phyloP scores from a whole-genome alignment of 176 grass and related monocot species.

The Zizania latifolia region DNA sequence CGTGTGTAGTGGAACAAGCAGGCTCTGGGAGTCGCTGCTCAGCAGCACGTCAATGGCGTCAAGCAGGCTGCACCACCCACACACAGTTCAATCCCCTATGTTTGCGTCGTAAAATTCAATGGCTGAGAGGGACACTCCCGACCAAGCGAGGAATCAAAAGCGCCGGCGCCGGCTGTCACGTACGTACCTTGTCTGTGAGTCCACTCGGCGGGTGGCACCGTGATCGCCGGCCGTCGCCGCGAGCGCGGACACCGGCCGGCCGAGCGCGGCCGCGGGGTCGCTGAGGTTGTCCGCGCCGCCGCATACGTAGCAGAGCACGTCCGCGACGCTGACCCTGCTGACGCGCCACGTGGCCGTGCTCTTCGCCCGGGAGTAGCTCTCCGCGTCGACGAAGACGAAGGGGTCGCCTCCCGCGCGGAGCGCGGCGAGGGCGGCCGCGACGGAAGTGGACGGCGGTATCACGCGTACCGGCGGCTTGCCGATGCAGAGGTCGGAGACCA shows the following conservation, averaged over 20 bases:
- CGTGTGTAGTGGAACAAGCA: slow-evolving; percentile 42
- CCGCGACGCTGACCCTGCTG: slow-evolving; percentile 52
- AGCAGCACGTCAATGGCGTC: slow-evolving; percentile 65
- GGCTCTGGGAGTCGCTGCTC: slow-evolving; percentile 33
- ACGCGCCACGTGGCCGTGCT: slow-evolving; percentile 1
- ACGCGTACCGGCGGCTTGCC: slow-evolving; percentile 67
- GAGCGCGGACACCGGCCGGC: slow-evolving; percentile 36
- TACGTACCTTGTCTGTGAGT: slow-evolving; percentile 44
- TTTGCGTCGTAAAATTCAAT: too few relatives aligned
- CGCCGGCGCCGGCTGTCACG: background rate
- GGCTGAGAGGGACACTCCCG: background rate
- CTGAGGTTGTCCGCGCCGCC: slow-evolving; percentile 33
- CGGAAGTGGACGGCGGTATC: slow-evolving; percentile 42
- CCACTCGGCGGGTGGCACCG: slow-evolving; percentile 40
- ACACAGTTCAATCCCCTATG: background rate
- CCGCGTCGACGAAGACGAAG: slow-evolving; percentile 37
- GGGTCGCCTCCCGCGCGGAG: slow-evolving; percentile 38
- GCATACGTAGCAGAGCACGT: slow-evolving; percentile 71
- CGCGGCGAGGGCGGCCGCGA: slow-evolving; percentile 41
- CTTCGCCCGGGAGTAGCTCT: background rate
- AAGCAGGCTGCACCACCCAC: slow-evolving; percentile 49
- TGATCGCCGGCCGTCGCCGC: slow-evolving; percentile 11
- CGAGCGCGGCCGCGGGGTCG: slow-evolving; percentile 36
- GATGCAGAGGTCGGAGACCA: slow-evolving; percentile 89
- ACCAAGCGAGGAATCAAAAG: slow-evolving; percentile 2